Percentiles rank a stretch among this genome's conserved stretches.
Conservation (phyloP, 202 grass and related monocot species). For the Zizania palustris region DNA sequence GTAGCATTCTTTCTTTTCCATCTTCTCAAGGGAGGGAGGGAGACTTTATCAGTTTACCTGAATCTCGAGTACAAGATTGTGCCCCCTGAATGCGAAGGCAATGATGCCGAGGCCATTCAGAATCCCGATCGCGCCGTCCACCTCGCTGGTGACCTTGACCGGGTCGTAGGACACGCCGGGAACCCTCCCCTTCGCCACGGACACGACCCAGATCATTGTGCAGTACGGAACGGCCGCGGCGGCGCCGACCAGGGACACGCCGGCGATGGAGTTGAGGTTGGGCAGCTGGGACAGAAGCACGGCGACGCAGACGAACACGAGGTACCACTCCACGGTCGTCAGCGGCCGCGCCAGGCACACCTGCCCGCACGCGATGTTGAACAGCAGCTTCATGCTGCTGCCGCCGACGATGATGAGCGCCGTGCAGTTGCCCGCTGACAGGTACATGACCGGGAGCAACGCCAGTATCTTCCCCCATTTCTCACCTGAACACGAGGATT, state of each 20-base stretch:
- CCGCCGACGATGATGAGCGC: conserved; percentile 86
- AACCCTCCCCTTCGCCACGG: conserved; percentile 72
- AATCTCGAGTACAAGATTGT: conserved; percentile 94
- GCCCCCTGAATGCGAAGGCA: conserved; percentile 92
- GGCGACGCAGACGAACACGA: conserved; percentile 80
- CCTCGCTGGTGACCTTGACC: conserved; percentile 41
- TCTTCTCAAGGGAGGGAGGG: background rate
- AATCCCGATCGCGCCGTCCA: conserved; percentile 51
- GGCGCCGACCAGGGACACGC: conserved; percentile 71
- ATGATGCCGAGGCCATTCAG: conserved; percentile 94
- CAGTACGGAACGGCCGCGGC: conserved; percentile 73
- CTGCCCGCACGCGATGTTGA: conserved; percentile 58
- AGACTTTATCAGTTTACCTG: conserved; percentile 69
- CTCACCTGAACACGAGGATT: conserved; percentile 41
- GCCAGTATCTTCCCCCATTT: conserved; percentile 68
- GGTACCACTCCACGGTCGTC: conserved; percentile 87
- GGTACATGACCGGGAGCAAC: conserved; percentile 71
- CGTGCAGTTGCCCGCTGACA: conserved; percentile 85
- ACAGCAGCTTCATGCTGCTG: conserved; percentile 79
- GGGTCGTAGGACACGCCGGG: conserved; percentile 62
- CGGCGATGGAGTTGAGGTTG: conserved; percentile 98
- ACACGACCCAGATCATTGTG: conserved; percentile 85
- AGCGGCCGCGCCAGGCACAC: conserved; percentile 57
- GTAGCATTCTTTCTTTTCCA: background rate
- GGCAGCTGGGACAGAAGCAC: conserved; percentile 79